Evolutionary conservation across 352 stramenopile genomes (phyloP).

Genomic region (Aphanomyces cochlioides): DNA sequence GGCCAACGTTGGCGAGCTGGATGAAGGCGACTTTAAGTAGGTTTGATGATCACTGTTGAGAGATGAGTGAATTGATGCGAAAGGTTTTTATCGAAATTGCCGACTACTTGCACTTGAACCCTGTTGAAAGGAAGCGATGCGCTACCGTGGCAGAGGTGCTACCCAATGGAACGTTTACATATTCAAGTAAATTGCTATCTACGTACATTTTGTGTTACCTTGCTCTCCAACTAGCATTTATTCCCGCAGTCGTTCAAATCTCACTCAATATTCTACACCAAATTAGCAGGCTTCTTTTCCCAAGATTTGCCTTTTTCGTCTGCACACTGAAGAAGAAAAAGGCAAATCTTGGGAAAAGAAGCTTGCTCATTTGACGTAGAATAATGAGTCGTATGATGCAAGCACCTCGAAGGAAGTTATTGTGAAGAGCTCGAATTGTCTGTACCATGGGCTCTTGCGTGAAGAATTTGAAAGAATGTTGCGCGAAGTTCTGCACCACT

Average conservation of each 20-base stretch:
- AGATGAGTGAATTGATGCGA: neutral
- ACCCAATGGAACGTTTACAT: conserved; percentile 34
- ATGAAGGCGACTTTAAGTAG: conserved; percentile 46
- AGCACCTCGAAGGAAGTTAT: neutral
- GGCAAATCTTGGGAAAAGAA: conserved; percentile 36
- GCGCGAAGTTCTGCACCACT: conserved; percentile 68
- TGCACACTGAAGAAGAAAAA: conserved; percentile 26
- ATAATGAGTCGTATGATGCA: conserved; percentile 35
- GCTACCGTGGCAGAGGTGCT: conserved; percentile 66
- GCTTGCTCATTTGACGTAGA: conserved; percentile 49
- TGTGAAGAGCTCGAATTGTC: conserved; percentile 42
- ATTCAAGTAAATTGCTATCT: neutral
- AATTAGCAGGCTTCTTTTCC: conserved; percentile 46
- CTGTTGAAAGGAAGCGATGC: conserved; percentile 49
- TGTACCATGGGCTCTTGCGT: conserved; percentile 77
- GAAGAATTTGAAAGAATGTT: conserved; percentile 78
- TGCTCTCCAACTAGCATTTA: neutral
- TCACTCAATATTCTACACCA: conserved; percentile 44
- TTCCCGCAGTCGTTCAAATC: conserved; percentile 32
- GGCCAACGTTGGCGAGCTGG: conserved; percentile 42
- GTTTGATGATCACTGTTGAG: conserved; percentile 26
- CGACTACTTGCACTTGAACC: conserved; percentile 56
- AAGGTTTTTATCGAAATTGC: conserved; percentile 34
- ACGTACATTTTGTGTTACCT: neutral
- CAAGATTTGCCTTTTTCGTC: conserved; percentile 42